Conservation (phyloP, 495 filamentous ascomycete genomes). For the Extremus antarcticus region DNA sequence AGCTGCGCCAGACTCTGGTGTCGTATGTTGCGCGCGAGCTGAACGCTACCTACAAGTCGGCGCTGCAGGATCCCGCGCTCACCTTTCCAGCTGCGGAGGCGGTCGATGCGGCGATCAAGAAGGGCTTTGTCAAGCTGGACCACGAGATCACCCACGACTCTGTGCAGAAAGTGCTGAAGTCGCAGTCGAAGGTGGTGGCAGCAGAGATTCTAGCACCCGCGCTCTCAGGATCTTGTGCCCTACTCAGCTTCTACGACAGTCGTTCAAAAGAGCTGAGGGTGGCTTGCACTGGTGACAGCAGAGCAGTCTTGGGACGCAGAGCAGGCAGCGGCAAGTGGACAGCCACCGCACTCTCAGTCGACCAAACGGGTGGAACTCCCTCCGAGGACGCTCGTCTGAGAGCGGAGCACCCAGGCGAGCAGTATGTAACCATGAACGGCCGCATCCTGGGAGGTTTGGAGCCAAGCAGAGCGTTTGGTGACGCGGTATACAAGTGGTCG, state of each 20-base stretch:
- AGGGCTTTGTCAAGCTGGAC: slow-evolving; percentile 78
- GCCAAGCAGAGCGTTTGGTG: slow-evolving; percentile 87
- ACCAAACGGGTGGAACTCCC: slow-evolving; percentile 81
- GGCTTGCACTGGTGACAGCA: slow-evolving; percentile 88
- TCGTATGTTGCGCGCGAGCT: slow-evolving; percentile 87
- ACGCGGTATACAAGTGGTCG: slow-evolving; percentile 94
- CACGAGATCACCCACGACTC: slow-evolving; percentile 86
- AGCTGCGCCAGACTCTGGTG: slow-evolving; percentile 83
- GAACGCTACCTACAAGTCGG: slow-evolving; percentile 79
- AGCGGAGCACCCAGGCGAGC: slow-evolving; percentile 77
- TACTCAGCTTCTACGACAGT: slow-evolving; percentile 92
- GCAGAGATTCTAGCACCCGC: slow-evolving; percentile 89
- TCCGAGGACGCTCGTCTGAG: slow-evolving; percentile 74
- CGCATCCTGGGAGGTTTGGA: slow-evolving; percentile 86
- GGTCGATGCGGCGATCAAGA: slow-evolving; percentile 85
- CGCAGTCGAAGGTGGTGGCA: slow-evolving; percentile 74
- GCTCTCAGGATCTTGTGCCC: slow-evolving; percentile 86
- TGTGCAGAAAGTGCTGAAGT: slow-evolving; percentile 74
- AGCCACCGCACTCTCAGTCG: slow-evolving; percentile 75
- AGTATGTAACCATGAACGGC: slow-evolving; percentile 71
- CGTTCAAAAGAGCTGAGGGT: slow-evolving; percentile 72
- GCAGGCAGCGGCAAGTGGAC: slow-evolving; percentile 78
- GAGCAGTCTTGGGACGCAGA: slow-evolving; percentile 81
- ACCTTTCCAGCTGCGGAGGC: slow-evolving; percentile 57
- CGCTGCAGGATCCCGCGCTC: slow-evolving; percentile 48